These are phyloP conservation scores for Ustilago curta DNA, from an alignment of 1,284 basidiomycete genomes.

Conservation along the genomic window DNA sequence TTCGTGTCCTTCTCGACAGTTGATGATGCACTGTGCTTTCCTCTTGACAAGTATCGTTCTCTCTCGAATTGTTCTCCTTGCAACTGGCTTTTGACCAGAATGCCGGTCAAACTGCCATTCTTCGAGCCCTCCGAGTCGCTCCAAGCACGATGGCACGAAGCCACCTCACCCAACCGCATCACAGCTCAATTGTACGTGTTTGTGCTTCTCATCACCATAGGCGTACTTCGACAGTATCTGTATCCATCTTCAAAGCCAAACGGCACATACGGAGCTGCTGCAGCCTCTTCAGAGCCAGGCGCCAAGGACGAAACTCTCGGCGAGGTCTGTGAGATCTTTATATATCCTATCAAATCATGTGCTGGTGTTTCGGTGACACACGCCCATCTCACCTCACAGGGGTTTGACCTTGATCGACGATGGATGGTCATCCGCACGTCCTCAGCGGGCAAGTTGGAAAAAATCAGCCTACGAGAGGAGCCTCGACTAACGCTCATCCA, in stretches of 20 bases:
- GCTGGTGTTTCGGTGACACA: constrained; percentile 29
- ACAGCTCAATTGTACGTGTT: constrained; percentile 46
- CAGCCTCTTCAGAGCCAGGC: constrained; percentile 12
- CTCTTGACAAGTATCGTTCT: neutral
- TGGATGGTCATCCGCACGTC: constrained; percentile 51
- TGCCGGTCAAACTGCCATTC: constrained; percentile 50
- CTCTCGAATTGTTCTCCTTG: neutral
- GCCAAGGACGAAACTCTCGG: constrained; percentile 52
- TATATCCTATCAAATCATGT: constrained; percentile 62
- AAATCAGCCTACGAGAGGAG: constrained; percentile 49
- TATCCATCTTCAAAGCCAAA: constrained; percentile 2
- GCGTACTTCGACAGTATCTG: constrained; percentile 27
- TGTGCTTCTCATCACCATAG: constrained; percentile 29
- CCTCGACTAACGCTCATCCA: constrained; percentile 47
- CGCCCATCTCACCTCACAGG: constrained; percentile 34
- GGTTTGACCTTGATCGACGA: constrained; percentile 55
- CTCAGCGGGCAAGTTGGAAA: constrained; percentile 18
- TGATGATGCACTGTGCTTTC: no score
- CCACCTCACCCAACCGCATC: constrained; percentile 22
- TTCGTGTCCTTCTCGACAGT: constrained; percentile 1
- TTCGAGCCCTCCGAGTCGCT: constrained; percentile 35
- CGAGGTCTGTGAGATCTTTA: constrained; percentile 39
- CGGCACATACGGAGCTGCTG: constrained; percentile 4
- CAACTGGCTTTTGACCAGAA: no score
- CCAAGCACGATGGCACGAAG: constrained; percentile 27